Base-by-base conservation (phyloP, 192 early-diverging fungal species). In the Umbelopsis sp. region DNA sequence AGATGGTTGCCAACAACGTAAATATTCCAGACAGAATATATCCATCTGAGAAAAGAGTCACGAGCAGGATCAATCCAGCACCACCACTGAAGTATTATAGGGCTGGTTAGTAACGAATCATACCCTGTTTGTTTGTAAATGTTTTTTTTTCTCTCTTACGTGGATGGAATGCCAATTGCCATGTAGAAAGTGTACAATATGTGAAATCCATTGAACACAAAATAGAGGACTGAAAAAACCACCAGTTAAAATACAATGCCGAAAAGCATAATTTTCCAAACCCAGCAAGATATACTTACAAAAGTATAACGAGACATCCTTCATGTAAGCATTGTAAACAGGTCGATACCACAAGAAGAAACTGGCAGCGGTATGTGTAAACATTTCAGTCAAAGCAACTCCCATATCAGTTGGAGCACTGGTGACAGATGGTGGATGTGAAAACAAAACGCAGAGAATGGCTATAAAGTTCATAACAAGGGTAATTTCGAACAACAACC, bases 311-410 rank as follows among this genome's bases (percentile, higher is more conserved):
- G 91, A 92, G 69, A 87, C 87, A 73, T 94, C 92, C 81, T 91
- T 93, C 87, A 90, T 88, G 74, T 91, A 96, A 44, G 93, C 93
- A 49, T 91, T 91, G 81, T 96, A 96, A 44, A 92, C 82, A 22
- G 94, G 94, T 12, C 93, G 88, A 78, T 96, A 96, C 94, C 94
- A 94, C 53, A 91, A 37, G 77, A 93, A 91, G 79, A 96, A 92
- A 65, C 91, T 92, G 2, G 85, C 84, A 4, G 82, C 77, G 11
- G 85, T 88, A 67, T 93, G 90, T 2, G 92, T 94, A 72, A 93
- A 91, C 76, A 89, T 84, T 66, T 90, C 87, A 15, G 87, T 85
- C 27, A 92, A 81, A 70, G 90, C 86, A 2, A 91, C 91, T 13
- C 92, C 93, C 80, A 95, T 89, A 80, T 90, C 88, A n/a, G 90